Base-by-base conservation (phyloP, 2,329 filamentous ascomycete species). In the Lachnellula willkommii region DNA sequence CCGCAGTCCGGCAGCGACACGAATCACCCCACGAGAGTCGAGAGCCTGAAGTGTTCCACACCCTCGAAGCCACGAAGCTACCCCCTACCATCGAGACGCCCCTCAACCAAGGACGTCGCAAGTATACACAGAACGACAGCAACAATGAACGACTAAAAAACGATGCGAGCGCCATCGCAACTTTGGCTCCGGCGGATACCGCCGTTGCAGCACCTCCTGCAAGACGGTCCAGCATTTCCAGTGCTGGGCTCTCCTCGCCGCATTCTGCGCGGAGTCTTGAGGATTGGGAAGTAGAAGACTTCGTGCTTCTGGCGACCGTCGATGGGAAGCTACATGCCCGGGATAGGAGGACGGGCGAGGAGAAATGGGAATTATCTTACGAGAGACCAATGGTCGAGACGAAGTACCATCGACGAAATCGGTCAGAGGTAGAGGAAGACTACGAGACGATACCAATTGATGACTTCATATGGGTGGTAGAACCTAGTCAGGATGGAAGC, bases 261-360 rank as follows among this genome's bases (percentile, higher is more conserved):
- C 87, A 89, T 72, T 55, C 81, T 88, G 93, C 91, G 92, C 92
- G 93, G 85, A 95, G 88, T 81, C 81, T 97, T 83, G 88, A 92
- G 83, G 93, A 96, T 78, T 97, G 93, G 93, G 90, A 96, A 88
- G 92, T 96, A 77, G 93, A 97, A 89, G 92, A 97, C 80, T 95
- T 96, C 83, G 89, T 97, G 78, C 90, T 99, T 80, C 81, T 99
- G 88, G 93, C 94, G 89, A 97, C 94, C 83, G 89, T 97, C 84
- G 92, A 97, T 80, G 94, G 94, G 80, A 89, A 90, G 72, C 84
- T 97, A 69, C 89, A 96, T 77, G 92, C 93, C 72, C 85, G 85
- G 73, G 90, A 96, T 77, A 84, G 94, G 68, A 88, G 87, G 71
- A 94, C 88, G 52, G 94, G 94, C 66, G 81, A 86, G 61, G 81